Percentiles rank a stretch among this genome's conserved stretches.
Evolutionary conservation across 2,329 filamentous ascomycete genomes (phyloP).

Genomic region (Penicillium sp.): DNA sequence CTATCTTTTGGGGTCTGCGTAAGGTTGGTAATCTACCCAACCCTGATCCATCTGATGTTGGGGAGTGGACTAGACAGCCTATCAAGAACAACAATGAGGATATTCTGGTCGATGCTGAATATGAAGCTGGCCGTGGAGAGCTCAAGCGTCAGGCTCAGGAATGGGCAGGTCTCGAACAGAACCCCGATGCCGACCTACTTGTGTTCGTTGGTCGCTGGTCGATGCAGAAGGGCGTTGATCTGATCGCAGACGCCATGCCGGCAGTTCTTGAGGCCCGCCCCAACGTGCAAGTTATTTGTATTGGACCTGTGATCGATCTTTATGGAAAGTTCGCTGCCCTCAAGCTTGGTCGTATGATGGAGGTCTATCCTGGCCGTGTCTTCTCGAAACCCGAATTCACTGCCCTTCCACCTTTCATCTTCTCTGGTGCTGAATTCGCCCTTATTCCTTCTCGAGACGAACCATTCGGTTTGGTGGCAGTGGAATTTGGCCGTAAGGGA

Average conservation of each 20-base stretch:
- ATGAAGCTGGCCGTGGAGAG: slow-evolving; percentile 59
- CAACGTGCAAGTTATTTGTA: slow-evolving; percentile 64
- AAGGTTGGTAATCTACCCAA: slow-evolving; percentile 68
- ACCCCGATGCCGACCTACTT: slow-evolving; percentile 67
- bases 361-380: slow-evolving; percentile 67
- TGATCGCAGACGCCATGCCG: slow-evolving; percentile 71
- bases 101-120: slow-evolving; percentile 57
- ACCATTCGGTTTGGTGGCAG: slow-evolving; percentile 70
- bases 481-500: slow-evolving; percentile 71
- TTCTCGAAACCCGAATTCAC: slow-evolving; percentile 72
- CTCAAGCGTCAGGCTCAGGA: slow-evolving; percentile 67
- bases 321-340: slow-evolving; percentile 70
- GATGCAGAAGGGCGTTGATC: slow-evolving; percentile 70
- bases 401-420: slow-evolving; percentile 67
- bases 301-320: slow-evolving; percentile 70
- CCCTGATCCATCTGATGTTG: slow-evolving; percentile 68
- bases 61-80: slow-evolving; percentile 61
- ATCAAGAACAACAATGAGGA: slow-evolving; percentile 48
- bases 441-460: slow-evolving; percentile 71
- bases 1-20: slow-evolving; percentile 70
- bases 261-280: slow-evolving; percentile 64
- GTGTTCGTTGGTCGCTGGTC: slow-evolving; percentile 73
- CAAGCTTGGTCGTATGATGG: slow-evolving; percentile 67
- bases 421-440: slow-evolving; percentile 70
- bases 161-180: slow-evolving; percentile 67